Evolutionary conservation across 768 basidiomycete genomes (phyloP).

Genomic region (Dacryopinax spathularia): DNA sequence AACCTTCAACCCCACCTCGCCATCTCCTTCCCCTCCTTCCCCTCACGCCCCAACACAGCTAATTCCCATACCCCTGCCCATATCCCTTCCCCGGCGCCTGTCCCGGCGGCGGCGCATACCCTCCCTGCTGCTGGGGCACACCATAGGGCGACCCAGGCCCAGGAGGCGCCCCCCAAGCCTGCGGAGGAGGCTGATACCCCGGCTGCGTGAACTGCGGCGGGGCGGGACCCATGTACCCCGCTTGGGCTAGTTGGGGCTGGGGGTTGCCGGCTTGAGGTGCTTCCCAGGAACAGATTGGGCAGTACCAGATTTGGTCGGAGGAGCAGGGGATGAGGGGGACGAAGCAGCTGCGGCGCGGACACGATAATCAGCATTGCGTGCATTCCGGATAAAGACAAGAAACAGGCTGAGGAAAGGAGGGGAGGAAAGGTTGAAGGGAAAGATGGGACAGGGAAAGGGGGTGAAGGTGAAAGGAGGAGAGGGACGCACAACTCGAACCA

Average conservation of each 20-base stretch:
- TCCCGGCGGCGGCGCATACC: too few species aligned
- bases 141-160: neutral
- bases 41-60: too few species aligned
- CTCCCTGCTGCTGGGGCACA: too few species aligned
- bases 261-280: neutral
- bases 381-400: neutral
- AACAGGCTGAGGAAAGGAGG: neutral
- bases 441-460: neutral
- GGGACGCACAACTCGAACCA: neutral
- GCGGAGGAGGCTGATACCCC: neutral
- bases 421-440: neutral
- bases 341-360: neutral
- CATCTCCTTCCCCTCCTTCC: too few species aligned
- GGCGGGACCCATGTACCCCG: neutral
- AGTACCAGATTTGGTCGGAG: neutral
- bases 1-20: too few species aligned
- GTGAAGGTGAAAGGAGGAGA: neutral
- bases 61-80: too few species aligned
- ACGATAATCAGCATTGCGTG: too few species aligned
- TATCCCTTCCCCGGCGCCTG: neutral
- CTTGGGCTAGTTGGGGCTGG: neutral
- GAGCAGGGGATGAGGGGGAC: neutral
- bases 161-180: neutral
- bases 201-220: neutral
- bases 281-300: neutral